Evolutionary conservation across 177 flowering plant species (phyloP), one percentile per base, ranked within the genome.

Genomic region (Vitis hybrid): DNA sequence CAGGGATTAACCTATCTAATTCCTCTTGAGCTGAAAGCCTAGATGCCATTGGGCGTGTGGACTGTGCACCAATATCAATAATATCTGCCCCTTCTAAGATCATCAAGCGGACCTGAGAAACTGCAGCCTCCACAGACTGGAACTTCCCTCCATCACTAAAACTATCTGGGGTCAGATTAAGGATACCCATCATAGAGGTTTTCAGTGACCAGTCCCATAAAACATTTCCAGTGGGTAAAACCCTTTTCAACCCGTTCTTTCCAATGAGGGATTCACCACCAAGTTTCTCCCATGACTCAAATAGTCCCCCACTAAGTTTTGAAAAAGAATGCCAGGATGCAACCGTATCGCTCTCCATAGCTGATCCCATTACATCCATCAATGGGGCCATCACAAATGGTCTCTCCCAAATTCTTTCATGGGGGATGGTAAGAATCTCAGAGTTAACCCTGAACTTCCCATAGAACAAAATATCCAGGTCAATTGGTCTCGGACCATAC

Each of bases 371-470:
- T 18, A 92, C 73, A 88, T 96, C 99, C 51, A 88, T 67, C 69
- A 96, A 75, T 7, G 99, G 99, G 50, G 95, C 97, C 79, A 96
- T 68, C 15, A 96, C 99, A 82, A 96, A 96, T 14, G 98, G 94
- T 70, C 98, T 87, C 77, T 96, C 98, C 91, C 91, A 93, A 65
- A 96, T 91, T 75, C 92, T 88, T 77, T 90, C 95, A 69, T 93
- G 99, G 62, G 99, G 99, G 54, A 96, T 80, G 49, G 71, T 82
- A 7, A 96, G 95, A 72, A 64, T 69, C 7, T 90, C 95, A 32
- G 97, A 93, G 15, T 66, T 66, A 40, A 96, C 73, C 57, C 73
- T 88, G 63, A 74, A 82, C 74, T 81, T 90, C 30, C 96, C 99
- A 78, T 91, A 91, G 62, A 95, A 93, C 78, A 93, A 77, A 51